Evolutionary conservation across 345 rosid genomes (phyloP).

Genomic region (Rhodamnia rubescens): DNA sequence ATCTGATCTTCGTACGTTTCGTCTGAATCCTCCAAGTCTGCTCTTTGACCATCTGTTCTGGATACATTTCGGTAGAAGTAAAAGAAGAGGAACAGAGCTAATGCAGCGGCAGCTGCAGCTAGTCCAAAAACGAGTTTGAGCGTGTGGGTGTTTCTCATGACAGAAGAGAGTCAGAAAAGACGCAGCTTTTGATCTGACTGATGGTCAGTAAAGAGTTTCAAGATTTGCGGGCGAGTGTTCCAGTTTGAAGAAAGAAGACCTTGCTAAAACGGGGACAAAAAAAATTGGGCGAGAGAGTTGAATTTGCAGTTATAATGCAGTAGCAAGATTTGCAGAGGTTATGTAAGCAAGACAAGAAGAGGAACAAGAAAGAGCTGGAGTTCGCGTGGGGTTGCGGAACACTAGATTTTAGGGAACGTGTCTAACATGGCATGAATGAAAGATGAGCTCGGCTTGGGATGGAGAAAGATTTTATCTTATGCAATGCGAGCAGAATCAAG

Average conservation of each 20-base stretch:
- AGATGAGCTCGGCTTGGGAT: background rate
- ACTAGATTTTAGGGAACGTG: background rate
- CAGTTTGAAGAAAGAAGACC: background rate
- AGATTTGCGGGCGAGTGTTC: background rate
- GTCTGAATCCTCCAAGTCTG: background rate
- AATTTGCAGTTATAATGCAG: background rate
- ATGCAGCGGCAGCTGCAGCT: background rate
- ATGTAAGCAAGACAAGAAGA: background rate
- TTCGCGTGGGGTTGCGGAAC: background rate
- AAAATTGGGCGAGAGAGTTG: background rate
- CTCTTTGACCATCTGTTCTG: background rate
- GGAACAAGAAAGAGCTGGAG: background rate
- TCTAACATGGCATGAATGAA: background rate
- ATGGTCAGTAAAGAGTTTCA: background rate
- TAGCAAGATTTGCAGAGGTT: background rate
- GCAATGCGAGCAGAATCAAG: background rate
- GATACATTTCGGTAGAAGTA: background rate
- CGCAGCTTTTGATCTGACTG: background rate
- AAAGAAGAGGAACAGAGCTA: background rate
- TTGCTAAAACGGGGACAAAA: background rate
- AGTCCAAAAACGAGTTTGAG: conserved; percentile 1
- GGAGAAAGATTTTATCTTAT: background rate
- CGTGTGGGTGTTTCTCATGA: conserved; percentile 27
- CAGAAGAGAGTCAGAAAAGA: background rate
- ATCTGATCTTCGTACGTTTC: background rate